Base-by-base conservation (phyloP, 1,139 yeast genomes). In the Groenewaldozyma sp. region DNA sequence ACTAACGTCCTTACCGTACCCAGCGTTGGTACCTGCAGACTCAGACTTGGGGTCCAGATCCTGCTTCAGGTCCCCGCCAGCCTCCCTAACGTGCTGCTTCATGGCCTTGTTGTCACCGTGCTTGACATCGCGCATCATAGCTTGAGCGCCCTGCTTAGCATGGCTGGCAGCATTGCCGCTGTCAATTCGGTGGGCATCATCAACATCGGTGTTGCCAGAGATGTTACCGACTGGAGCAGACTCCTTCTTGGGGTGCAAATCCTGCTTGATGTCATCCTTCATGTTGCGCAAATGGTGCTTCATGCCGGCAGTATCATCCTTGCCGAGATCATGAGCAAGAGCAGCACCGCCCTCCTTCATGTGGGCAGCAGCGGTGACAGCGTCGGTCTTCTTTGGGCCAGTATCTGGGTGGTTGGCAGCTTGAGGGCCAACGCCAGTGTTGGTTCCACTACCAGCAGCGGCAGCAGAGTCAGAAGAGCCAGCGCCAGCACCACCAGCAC, bases 341-440 rank as follows among this genome's bases (percentile, higher is more conserved):
- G 31, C 31, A 28, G 18, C 31, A 13, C 31, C 31, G 14, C 31
- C 18, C 31, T 28, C 13, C 31, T 28, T 28, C 7, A 28, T 28
- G 18, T 28, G 18, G n/a, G 31, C 14, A 13, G 16, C 31, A 9
- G 31, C 18, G n/a, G 14, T 28, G 6, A 16, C 14, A 13, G 9
- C 31, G n/a, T 28, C 31, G n/a, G 11, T n/a, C 9, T 24, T 9
- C 27, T 24, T 24, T 9, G 27, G n/a, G n/a, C 11, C n/a, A 24
- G 11, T n/a, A 24, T 9, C n/a, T 9, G 27, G n/a, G 9, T 24
- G 9, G 11, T 24, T n/a, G n/a, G n/a, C n/a, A n/a, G 27, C 27
- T 9, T 24, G 27, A 24, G n/a, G n/a, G n/a, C n/a, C n/a, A n/a
- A n/a, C n/a, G n/a, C n/a, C n/a, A n/a, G n/a, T n/a, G n/a, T n/a